Base-by-base conservation (phyloP, 306 rosid genomes). In the Psophocarpus tetragonolobus region DNA sequence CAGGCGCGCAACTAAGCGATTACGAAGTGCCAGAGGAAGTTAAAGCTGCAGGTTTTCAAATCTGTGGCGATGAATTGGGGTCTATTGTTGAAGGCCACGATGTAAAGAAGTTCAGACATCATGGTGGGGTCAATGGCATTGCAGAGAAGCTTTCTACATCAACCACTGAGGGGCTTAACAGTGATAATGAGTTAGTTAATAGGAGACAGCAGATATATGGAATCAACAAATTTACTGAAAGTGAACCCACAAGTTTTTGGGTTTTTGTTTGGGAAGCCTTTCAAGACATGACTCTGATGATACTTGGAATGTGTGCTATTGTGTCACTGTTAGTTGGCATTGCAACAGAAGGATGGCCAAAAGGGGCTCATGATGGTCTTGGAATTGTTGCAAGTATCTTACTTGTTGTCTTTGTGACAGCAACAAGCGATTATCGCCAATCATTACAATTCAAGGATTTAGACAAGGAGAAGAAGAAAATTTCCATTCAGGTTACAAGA, bases 231-330 rank as follows among this genome's bases (percentile, higher is more conserved):
- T 94, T 94, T 73, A 73, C 90, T 8, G 98, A 94, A 87, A 88
- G 89, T 41, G 86, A 76, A 77, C 78, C 32, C 13, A 77, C 84
- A 76, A 87, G 98, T 79, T 92, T 94, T 87, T 92, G 85, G 86
- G 68, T 94, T 75, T 94, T 94, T 82, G 97, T 92, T 82, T 92
- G 97, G 97, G 98, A 94, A 89, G 97, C 98, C 64, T 94, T 94
- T 75, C 97, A 94, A 24, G 98, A 92, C 87, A 89, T 91, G 98
- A 92, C 98, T 78, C 97, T 94, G 47, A 92, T 92, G 97, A 90
- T 94, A 67, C 97, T 92, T 38, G 98, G 93, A 69, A 85, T 86
- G 39, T 94, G 98, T 75, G 97, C 98, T 69, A 66, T 94, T 57
- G 88, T 94, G 81, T 94, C 98, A 65, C 82, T 94, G 61, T 47